Base-by-base conservation (phyloP, 2,329 filamentous ascomycete genomes). In the Phymatotrichopsis omnivora region DNA sequence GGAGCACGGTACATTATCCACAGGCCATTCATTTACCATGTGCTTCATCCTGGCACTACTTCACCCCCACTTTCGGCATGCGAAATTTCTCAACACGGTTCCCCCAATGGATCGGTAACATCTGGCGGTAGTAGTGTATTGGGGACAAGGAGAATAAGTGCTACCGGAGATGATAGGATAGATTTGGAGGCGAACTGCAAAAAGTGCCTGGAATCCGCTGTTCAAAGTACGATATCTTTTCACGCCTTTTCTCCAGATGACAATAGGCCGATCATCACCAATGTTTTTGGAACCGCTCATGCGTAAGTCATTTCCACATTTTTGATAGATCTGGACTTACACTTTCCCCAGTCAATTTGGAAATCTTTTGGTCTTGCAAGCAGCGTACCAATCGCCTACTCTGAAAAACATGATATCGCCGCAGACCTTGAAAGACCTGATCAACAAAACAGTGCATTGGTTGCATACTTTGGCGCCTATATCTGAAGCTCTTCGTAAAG, bases 241-340 rank as follows among this genome's bases (percentile, higher is more conserved):
- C 75, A 82, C 61, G 70, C 71, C 10, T 71, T 81, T 52, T 70
- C 83, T 20, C 68, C 74, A 12, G 64, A 67, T n/a, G 65, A 62
- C 20, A 67, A 74, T 51, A 75, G 85, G 23, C 76, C 83, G 7
- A 80, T 95, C 40, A 79, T 96, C 44, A 96, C 89, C n/a, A 96
- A 95, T 58, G 80, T 94, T 19, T 93, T 94, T 64, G 87, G 89
- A 41, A 96, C 89, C 14, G 82, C 86, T 52, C 89, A 95, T 70
- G 87, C 89, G 84, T 93, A 82, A 76, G 85, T 77, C 28, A 36
- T 17, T 23, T 14, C 7, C n/a, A 30, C 25, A n/a, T 7, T 14
- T 45, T 30, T 32, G 25, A 27, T 19, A 10, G 8, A 28, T 37
- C 19, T 23, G 4, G 6, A 25, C 30, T 42, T 12, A 7, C 29